Percentiles rank a stretch among this genome's conserved stretches.
Evolutionary conservation across 2,329 filamentous ascomycete genomes (phyloP).

Genomic region (Xylariaceae sp.): DNA sequence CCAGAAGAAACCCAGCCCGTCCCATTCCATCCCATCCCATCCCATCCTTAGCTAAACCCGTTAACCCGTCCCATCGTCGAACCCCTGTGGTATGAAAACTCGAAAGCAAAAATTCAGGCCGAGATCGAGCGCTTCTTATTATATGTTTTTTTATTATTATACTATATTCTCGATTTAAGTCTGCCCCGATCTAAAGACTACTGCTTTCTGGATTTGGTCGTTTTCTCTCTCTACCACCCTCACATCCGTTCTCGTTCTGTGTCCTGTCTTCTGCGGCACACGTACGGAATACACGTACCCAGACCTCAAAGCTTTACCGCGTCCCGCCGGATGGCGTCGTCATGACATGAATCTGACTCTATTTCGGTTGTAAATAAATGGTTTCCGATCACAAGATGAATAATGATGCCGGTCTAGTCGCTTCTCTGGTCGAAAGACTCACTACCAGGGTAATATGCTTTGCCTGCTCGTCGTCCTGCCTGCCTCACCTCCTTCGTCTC

Average conservation of each 20-base stretch:
- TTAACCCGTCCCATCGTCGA: background rate
- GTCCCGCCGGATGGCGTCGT: constrained; percentile 30
- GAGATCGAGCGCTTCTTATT: background rate
- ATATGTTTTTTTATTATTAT: background rate
- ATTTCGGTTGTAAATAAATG: constrained; percentile 29
- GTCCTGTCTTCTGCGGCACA: background rate
- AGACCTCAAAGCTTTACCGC: background rate
- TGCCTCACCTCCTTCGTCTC: background rate
- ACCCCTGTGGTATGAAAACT: background rate
- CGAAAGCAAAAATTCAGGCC: background rate
- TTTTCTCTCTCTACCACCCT: background rate
- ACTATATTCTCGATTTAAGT: constrained; percentile 2
- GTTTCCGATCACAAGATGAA: constrained; percentile 45
- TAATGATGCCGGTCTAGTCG: constrained; percentile 54
- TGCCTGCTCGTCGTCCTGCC: background rate
- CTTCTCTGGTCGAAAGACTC: constrained; percentile 58
- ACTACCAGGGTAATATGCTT: constrained; percentile 49
- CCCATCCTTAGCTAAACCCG: background rate
- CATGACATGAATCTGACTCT: constrained; percentile 31
- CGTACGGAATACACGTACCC: background rate
- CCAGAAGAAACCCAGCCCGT: too few species aligned
- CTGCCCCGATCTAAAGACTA: background rate
- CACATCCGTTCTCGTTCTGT: background rate
- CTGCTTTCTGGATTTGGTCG: background rate
- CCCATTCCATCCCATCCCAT: background rate